Evolutionary conservation across 805 yeast genomes (phyloP).

Genomic region (Kockiozyma suomiensis): DNA sequence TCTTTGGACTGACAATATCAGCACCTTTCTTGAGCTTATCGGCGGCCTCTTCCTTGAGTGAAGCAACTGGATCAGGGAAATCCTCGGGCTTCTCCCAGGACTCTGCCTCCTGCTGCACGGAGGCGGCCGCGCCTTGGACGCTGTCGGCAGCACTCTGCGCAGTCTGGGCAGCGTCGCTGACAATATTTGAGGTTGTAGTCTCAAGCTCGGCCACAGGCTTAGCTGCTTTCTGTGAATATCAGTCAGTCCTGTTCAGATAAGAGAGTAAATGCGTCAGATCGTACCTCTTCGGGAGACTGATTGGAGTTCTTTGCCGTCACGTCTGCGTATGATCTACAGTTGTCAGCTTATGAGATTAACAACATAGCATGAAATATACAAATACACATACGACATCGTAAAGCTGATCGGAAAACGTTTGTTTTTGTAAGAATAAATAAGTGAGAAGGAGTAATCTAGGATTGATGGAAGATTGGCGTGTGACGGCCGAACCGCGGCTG

Average conservation of each 20-base stretch:
- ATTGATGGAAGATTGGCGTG: neutral
- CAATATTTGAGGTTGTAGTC: neutral
- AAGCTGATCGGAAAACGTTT: neutral
- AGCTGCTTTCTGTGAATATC: constrained; percentile 23
- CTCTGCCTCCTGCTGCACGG: neutral
- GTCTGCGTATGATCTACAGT: constrained; percentile 20
- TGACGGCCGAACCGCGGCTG: neutral
- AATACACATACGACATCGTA: constrained; percentile 4
- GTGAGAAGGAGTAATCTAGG: neutral
- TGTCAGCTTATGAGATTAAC: too few species aligned
- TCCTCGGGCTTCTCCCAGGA: neutral
- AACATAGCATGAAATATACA: neutral
- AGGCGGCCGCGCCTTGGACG: neutral
- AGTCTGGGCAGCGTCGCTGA: neutral
- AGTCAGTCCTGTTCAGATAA: too few species aligned
- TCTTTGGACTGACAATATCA: constrained; percentile 1
- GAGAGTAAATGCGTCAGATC: too few species aligned
- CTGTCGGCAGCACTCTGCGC: neutral
- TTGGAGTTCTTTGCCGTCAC: constrained; percentile 26
- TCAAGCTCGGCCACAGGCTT: constrained; percentile 18
- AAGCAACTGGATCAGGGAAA: constrained; percentile 16
- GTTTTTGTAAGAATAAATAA: neutral
- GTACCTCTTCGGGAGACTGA: constrained; percentile 28
- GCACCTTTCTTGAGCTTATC: neutral
- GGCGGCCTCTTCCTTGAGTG: constrained; percentile 12